Conservation (phyloP, 2,329 filamentous ascomycete species). For the Aspergillus eucalypticola region DNA sequence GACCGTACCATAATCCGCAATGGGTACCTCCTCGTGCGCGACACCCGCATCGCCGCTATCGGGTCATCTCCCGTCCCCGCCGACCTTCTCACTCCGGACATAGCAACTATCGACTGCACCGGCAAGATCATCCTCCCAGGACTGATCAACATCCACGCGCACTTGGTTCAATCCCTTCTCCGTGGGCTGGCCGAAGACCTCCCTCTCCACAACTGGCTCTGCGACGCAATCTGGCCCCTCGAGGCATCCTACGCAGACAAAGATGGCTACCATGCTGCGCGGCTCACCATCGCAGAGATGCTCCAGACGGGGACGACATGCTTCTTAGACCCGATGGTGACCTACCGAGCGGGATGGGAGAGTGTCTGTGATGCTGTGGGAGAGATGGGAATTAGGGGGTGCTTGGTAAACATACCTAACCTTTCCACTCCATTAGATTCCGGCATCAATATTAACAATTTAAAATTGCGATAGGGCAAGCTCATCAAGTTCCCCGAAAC, state of each 20-base stretch:
- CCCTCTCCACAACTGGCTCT: slow-evolving; percentile 54
- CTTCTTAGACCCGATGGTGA: slow-evolving; percentile 55
- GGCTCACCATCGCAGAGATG: slow-evolving; percentile 55
- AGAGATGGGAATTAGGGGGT: slow-evolving; percentile 48
- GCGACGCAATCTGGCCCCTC: slow-evolving; percentile 53
- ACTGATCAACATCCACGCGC: slow-evolving; percentile 54
- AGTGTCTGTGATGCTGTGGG: slow-evolving; percentile 43
- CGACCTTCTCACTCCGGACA: slow-evolving; percentile 35
- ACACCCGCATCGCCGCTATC: slow-evolving; percentile 45
- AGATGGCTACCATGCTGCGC: slow-evolving; percentile 53
- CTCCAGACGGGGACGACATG: slow-evolving; percentile 53
- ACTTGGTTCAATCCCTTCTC: slow-evolving; percentile 51
- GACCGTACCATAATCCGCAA: slow-evolving; percentile 49
- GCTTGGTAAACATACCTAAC: slow-evolving; percentile 26
- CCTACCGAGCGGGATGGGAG: slow-evolving; percentile 12
- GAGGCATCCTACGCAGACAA: slow-evolving; percentile 48
- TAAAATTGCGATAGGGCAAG: neutral
- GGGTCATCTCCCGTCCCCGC: slow-evolving; percentile 37
- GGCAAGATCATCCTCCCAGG: slow-evolving; percentile 52
- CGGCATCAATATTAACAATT: too few relatives aligned
- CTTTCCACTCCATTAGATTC: too few relatives aligned
- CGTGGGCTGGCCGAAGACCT: slow-evolving; percentile 54
- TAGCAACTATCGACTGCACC: slow-evolving; percentile 34
- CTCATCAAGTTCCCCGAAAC: slow-evolving; percentile 29
- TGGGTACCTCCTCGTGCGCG: slow-evolving; percentile 48